A percentile compares a stretch with the other conserved stretches of the same genome.
Evolutionary conservation across 768 basidiomycete genomes (phyloP).

Genomic region (Mycena vulgaris): DNA sequence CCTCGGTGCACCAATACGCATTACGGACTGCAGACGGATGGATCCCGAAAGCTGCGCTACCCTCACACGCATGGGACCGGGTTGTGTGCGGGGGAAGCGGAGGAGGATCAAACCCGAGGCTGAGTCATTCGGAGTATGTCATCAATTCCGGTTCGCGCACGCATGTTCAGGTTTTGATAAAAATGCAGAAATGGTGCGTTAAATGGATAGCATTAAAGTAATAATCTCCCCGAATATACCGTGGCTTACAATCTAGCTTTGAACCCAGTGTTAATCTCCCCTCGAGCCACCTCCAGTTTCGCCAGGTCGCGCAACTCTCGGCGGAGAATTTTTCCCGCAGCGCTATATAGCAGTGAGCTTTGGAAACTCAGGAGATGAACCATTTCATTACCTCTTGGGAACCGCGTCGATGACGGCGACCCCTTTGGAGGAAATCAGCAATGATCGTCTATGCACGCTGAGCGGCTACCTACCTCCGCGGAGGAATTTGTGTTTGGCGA

Average conservation of each 20-base stretch:
- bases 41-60: background rate
- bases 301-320: conserved; percentile 70
- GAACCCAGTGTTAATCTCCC: conserved; percentile 1
- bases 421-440: conserved; percentile 52
- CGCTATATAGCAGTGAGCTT: conserved; percentile 48
- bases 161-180: too few relatives aligned
- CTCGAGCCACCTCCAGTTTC: conserved; percentile 52
- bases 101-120: background rate
- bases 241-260: conserved; percentile 19
- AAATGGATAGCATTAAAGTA: background rate
- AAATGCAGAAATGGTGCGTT: background rate
- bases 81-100: background rate
- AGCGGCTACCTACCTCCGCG: conserved; percentile 63
- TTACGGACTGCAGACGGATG: background rate
- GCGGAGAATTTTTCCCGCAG: conserved; percentile 76
- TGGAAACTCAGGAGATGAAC: background rate
- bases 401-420: conserved; percentile 64
- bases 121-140: background rate
- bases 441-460: background rate
- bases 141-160: too few relatives aligned
- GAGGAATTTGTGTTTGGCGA: conserved; percentile 73
- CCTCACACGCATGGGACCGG: background rate
- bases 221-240: background rate
- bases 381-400: conserved; percentile 64
- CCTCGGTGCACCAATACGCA: background rate